These are phyloP conservation scores for Misopates orontium DNA, from an alignment of 257 asterid species.

Conservation along the genomic window DNA sequence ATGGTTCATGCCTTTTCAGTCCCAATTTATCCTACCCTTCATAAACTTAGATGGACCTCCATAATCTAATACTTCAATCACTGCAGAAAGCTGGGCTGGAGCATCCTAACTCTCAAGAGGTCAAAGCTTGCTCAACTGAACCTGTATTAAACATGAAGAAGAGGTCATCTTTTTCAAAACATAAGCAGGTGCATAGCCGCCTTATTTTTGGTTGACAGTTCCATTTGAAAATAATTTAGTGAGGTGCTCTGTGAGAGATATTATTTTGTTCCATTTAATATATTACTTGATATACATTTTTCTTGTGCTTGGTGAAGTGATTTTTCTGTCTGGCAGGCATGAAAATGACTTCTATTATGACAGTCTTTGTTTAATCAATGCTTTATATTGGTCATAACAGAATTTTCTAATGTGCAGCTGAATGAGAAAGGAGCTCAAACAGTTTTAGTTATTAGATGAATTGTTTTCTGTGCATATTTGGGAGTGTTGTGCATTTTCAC, in stretches of 20 bases:
- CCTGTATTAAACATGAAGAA: slow-evolving; percentile 34
- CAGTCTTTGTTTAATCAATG: not conserved
- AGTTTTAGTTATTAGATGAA: not conserved
- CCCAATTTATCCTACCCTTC: slow-evolving; percentile 21
- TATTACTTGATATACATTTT: no score
- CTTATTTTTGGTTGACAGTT: slow-evolving; percentile 15
- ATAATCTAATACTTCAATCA: slow-evolving; percentile 30
- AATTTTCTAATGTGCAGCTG: not conserved
- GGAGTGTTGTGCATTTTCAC: not conserved
- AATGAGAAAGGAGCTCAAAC: not conserved
- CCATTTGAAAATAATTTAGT: not conserved
- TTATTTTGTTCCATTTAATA: not conserved
- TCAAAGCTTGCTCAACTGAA: slow-evolving; percentile 33
- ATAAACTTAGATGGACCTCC: slow-evolving; percentile 16
- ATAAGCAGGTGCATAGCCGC: slow-evolving; percentile 49
- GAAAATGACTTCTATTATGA: not conserved
- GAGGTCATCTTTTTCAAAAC: slow-evolving; percentile 31
- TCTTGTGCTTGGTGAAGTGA: no score
- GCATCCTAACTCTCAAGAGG: slow-evolving; percentile 38
- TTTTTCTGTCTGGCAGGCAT: not conserved
- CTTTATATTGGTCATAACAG: not conserved
- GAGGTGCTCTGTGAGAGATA: slow-evolving; percentile 13
- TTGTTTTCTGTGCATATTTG: not conserved
- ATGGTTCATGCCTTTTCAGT: slow-evolving; percentile 19
- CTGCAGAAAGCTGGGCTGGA: slow-evolving; percentile 54